Conservation (phyloP, 1,284 basidiomycete genomes). For the Mycena citricolor region DNA sequence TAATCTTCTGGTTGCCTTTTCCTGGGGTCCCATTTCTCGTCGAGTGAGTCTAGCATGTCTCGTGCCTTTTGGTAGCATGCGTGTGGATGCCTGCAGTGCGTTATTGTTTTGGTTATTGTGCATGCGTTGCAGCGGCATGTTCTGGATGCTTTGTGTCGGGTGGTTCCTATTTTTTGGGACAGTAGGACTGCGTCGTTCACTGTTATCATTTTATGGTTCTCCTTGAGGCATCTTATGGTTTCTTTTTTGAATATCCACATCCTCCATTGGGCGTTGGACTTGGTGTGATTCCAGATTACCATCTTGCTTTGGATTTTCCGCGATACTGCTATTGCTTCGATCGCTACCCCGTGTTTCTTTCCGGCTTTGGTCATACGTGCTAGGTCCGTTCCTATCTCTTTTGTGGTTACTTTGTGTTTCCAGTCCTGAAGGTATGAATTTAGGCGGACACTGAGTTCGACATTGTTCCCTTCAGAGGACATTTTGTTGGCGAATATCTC, state of each 20-base stretch:
- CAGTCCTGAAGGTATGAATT: slow-evolving; percentile 27
- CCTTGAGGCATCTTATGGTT: slow-evolving; percentile 15
- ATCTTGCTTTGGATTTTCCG: slow-evolving; percentile 14
- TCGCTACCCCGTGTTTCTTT: slow-evolving; percentile 21
- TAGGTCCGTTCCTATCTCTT: slow-evolving; percentile 18
- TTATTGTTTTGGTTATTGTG: background rate
- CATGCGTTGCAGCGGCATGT: background rate
- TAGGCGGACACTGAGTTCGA: slow-evolving; percentile 18
- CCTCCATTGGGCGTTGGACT: slow-evolving; percentile 1
- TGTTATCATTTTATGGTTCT: slow-evolving; percentile 18
- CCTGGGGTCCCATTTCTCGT: slow-evolving; percentile 1
- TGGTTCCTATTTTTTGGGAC: background rate
- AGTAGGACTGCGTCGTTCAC: slow-evolving; percentile 16
- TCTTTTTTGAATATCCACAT: background rate
- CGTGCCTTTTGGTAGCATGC: background rate
- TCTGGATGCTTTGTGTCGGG: slow-evolving; percentile 1
- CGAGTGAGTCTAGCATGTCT: background rate
- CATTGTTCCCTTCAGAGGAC: no score
- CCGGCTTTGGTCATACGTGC: slow-evolving; percentile 15
- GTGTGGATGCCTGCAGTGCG: background rate
- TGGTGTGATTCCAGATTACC: slow-evolving; percentile 29
- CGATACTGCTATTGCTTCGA: slow-evolving; percentile 18
- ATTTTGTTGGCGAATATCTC: slow-evolving; percentile 5
- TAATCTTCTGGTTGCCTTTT: slow-evolving; percentile 12
- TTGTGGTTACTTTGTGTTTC: slow-evolving; percentile 5